Evolutionary conservation across 1,284 basidiomycete genomes (phyloP).

Genomic region (Abortiporus biennis): DNA sequence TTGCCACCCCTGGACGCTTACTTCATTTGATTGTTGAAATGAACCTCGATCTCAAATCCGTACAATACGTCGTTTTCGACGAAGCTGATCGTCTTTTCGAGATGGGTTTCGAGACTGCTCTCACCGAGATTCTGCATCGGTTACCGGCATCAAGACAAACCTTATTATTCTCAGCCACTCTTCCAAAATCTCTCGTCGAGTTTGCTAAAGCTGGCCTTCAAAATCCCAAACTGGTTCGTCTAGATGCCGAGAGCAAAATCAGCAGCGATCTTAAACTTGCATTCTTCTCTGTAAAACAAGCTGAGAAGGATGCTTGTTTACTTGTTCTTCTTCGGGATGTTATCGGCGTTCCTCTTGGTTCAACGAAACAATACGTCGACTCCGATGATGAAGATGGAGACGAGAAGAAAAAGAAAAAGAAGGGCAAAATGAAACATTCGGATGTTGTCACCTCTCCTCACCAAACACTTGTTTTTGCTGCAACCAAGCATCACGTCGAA

Average conservation of each 20-base stretch:
- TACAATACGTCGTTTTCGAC: constrained; percentile 94
- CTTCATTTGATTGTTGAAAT: constrained; percentile 96
- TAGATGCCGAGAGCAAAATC: constrained; percentile 96
- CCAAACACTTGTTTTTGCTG: constrained; percentile 93
- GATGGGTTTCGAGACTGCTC: constrained; percentile 92
- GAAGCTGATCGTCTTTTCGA: constrained; percentile 98
- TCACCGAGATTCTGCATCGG: constrained; percentile 87
- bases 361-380: constrained; percentile 18
- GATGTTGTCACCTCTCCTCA: constrained; percentile 64
- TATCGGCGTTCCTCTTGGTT: constrained; percentile 71
- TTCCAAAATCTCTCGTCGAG: constrained; percentile 94
- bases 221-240: constrained; percentile 90
- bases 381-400: constrained; percentile 23
- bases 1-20: constrained; percentile 95
- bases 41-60: constrained; percentile 86
- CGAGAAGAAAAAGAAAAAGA: constrained; percentile 41
- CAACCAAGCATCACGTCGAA: constrained; percentile 99
- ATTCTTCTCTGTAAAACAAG: constrained; percentile 90
- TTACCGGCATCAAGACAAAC: constrained; percentile 88
- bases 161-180: constrained; percentile 91
- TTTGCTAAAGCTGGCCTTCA: constrained; percentile 96
- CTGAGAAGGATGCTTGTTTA: constrained; percentile 93
- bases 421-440: constrained; percentile 36
- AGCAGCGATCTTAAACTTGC: constrained; percentile 90
- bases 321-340: constrained; percentile 83